Evolutionary conservation across 768 basidiomycete species (phyloP), one percentile per base, ranked within the genome.

Genomic region (Collybia sp.): DNA sequence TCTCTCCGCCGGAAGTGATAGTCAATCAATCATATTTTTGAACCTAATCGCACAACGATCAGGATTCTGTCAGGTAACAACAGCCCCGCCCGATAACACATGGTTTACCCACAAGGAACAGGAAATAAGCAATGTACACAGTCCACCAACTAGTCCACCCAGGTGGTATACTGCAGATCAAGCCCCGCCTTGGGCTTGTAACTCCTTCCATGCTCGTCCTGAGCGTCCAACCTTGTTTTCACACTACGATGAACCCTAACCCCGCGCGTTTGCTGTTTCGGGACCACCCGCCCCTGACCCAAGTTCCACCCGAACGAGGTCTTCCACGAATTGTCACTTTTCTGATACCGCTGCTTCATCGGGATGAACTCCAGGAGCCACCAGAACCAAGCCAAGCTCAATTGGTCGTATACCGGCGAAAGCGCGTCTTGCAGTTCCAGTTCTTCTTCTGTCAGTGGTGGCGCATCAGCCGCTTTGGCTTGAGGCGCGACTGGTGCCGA

Each of bases 341-440:
- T 56, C 59, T 73, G 72, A 45, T 61, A 68, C 15, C 60, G 61
- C 13, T 69, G 66, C 37, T 58, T 53, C 8, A 66, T 43, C 0
- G 72, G 76, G n/a, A 70, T 20, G 2, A 73, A 2, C 57, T 85
- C 83, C n/a, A 85, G 68, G 30, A 76, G 44, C 83, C 84, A 85
- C 84, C 83, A 85, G 6, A 8, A 40, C 42, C 44, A 55, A 6
- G 62, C 45, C n/a, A 65, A 32, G 10, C 40, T 38, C 9, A 86
- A 71, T 48, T 79, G 69, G 57, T 84, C 82, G 54, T 77, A 79
- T 4, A 68, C 49, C 2, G 69, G 74, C 30, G 64, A 65, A 12
- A 76, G 45, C 8, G 74, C 72, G 46, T 84, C 82, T 2, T 50
- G 56, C 4, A 79, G 56, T 30, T 84, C 81, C 47, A 80, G 71